Percentiles rank a stretch among this genome's conserved stretches.
phyloP scores from a whole-genome alignment of 2,329 filamentous ascomycete species.

The Xylariomycetidae sp. region DNA sequence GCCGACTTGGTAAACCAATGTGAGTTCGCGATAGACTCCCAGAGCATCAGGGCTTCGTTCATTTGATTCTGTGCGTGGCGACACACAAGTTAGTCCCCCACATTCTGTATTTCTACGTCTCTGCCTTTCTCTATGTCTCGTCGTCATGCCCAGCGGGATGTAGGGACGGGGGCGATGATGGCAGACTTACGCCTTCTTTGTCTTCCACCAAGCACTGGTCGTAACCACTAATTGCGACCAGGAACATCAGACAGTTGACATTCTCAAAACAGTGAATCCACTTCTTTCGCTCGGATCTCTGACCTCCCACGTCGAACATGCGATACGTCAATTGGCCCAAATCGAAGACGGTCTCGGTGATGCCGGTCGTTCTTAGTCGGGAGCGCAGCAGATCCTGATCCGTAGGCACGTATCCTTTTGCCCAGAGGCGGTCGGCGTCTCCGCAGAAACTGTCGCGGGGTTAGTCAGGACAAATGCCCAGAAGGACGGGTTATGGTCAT shows the following conservation, averaged over 20 bases:
- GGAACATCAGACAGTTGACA: constrained; percentile 85
- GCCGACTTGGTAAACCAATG: constrained; percentile 82
- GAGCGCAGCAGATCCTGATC: constrained; percentile 94
- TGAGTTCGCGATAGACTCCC: constrained; percentile 80
- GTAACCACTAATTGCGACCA: constrained; percentile 93
- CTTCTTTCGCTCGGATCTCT: constrained; percentile 91
- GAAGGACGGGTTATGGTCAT: constrained; percentile 35
- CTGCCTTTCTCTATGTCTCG: too few species aligned
- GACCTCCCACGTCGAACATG: constrained; percentile 94
- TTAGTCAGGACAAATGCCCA: constrained; percentile 12
- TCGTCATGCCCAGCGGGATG: too few species aligned
- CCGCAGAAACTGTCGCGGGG: constrained; percentile 67
- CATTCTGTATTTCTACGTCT: too few species aligned
- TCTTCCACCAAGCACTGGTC: constrained; percentile 96
- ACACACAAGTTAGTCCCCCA: too few species aligned
- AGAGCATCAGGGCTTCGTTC: constrained; percentile 83
- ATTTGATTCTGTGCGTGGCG: constrained; percentile 94
- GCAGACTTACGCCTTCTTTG: constrained; percentile 76
- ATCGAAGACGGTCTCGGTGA: constrained; percentile 92
- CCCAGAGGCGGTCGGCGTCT: constrained; percentile 71
- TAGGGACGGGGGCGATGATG: neutral
- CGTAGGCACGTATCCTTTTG: constrained; percentile 75
- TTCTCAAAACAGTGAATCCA: constrained; percentile 98
- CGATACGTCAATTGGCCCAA: constrained; percentile 88
- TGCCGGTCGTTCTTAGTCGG: constrained; percentile 85